Conservation (phyloP, 768 basidiomycete species). For the Sarcodon sp. region DNA sequence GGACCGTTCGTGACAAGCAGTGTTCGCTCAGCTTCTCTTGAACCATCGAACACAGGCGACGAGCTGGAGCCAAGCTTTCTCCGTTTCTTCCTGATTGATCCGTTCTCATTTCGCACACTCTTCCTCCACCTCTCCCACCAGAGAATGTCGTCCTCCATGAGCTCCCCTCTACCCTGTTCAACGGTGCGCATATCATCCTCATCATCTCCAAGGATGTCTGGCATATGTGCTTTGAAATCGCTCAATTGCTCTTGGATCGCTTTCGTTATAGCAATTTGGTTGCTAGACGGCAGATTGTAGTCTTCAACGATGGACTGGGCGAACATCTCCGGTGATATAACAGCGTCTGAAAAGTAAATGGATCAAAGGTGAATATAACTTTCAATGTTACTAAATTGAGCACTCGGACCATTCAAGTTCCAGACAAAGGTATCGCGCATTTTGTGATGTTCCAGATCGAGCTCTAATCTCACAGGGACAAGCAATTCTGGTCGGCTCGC, state of each 20-base stretch:
- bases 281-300: slow-evolving; percentile 58
- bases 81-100: slow-evolving; percentile 6
- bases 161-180: slow-evolving; percentile 24
- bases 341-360: slow-evolving; percentile 43
- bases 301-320: slow-evolving; percentile 89
- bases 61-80: slow-evolving; percentile 2
- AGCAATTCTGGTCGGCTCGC: slow-evolving; percentile 65
- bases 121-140: slow-evolving; percentile 74
- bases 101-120: slow-evolving; percentile 24
- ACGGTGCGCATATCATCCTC: slow-evolving; percentile 19
- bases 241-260: slow-evolving; percentile 82
- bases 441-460: slow-evolving; percentile 89
- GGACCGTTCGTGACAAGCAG: slow-evolving; percentile 47
- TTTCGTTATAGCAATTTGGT: slow-evolving; percentile 58
- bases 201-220: slow-evolving; percentile 31
- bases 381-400: not conserved
- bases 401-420: slow-evolving; percentile 80
- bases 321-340: slow-evolving; percentile 83
- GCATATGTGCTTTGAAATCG: slow-evolving; percentile 62
- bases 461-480: slow-evolving; percentile 90
- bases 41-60: no score
- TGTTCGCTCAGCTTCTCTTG: slow-evolving; percentile 2
- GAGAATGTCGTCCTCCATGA: slow-evolving; percentile 34
- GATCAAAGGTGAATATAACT: no score
- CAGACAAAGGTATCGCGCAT: slow-evolving; percentile 96